Evolutionary conservation across 768 basidiomycete genomes (phyloP).

Genomic region (Cystobasidium tubakii): DNA sequence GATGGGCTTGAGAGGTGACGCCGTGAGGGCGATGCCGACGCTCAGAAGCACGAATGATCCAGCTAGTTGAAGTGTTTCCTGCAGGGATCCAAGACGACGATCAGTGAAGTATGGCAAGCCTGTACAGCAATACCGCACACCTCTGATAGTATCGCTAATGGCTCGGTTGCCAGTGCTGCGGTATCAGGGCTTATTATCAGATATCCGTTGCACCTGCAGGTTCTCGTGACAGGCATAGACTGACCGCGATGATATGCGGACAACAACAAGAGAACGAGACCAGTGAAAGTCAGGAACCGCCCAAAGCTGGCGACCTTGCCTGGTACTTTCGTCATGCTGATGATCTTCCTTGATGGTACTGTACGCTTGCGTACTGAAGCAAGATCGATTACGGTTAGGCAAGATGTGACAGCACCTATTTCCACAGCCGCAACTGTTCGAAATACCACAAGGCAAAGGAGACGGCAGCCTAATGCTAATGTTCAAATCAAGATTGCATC

Average conservation of each 20-base stretch:
- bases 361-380: neutral
- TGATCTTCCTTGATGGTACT: too few relatives aligned
- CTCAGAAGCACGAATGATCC: constrained; percentile 13
- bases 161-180: constrained; percentile 11
- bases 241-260: constrained; percentile 18
- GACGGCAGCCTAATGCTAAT: too few relatives aligned
- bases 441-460: too few relatives aligned
- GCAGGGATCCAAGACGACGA: neutral
- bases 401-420: too few relatives aligned
- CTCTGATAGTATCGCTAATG: constrained; percentile 14
- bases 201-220: neutral
- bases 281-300: constrained; percentile 21
- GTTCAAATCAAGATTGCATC: too few relatives aligned
- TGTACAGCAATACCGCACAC: neutral
- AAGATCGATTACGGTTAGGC: too few relatives aligned
- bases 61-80: constrained; percentile 24
- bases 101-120: neutral
- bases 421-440: too few relatives aligned
- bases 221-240: neutral
- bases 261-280: constrained; percentile 10
- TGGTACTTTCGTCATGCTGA: neutral
- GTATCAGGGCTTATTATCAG: neutral
- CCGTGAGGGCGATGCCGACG: constrained; percentile 23
- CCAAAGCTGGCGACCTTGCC: constrained; percentile 13
- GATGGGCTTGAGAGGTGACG: constrained; percentile 23